phyloP scores from a whole-genome alignment of 2,329 filamentous ascomycete species.

The Shiraia bambusicola region DNA sequence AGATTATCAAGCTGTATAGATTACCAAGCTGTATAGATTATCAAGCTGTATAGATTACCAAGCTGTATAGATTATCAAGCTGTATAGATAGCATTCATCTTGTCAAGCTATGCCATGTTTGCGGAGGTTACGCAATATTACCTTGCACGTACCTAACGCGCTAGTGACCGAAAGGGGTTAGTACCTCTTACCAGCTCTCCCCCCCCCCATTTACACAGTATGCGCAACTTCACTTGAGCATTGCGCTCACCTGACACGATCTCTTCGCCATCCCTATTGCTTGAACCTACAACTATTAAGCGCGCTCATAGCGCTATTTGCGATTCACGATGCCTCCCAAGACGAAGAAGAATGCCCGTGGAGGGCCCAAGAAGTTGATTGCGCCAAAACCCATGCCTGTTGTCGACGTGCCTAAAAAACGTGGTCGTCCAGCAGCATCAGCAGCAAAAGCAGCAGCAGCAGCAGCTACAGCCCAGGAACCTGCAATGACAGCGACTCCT shows the following conservation, averaged over 20 bases:
- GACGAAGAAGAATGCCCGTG: constrained; percentile 7
- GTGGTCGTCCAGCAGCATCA: constrained; percentile 22
- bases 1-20: no score
- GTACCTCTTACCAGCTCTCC: no score
- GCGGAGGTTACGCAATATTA: no score
- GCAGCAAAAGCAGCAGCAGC: constrained; percentile 26
- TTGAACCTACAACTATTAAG: neutral
- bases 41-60: no score
- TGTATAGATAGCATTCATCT: no score
- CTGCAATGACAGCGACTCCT: constrained; percentile 9
- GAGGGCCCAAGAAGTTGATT: constrained; percentile 15
- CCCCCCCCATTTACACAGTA: no score
- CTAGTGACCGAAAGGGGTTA: no score
- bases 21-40: no score
- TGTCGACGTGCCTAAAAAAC: constrained; percentile 12
- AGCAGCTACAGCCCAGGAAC: constrained; percentile 11
- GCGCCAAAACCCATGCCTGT: constrained; percentile 7
- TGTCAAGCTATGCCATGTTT: no score
- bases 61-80: no score
- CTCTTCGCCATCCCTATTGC: neutral
- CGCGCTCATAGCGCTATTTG: neutral
- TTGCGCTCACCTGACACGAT: neutral
- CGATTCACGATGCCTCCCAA: constrained; percentile 18
- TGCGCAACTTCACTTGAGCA: no score
- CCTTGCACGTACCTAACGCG: no score